Evolutionary conservation across 768 basidiomycete genomes (phyloP).

Genomic region (Chalciporus chontae): DNA sequence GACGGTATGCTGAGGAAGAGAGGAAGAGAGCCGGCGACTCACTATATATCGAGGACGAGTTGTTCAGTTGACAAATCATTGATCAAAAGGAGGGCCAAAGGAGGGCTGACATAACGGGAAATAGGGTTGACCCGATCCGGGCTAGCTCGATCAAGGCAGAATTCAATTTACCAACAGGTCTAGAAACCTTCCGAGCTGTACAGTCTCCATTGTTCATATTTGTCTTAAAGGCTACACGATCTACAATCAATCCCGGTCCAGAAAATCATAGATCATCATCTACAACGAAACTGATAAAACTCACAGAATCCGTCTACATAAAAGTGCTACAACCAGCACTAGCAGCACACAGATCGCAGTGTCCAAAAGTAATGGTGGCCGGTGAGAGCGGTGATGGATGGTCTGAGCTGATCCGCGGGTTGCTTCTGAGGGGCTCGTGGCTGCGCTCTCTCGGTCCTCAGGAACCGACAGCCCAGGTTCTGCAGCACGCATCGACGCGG

Average conservation of each 20-base stretch:
- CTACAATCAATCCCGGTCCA: constrained; percentile 13
- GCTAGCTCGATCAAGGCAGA: constrained; percentile 15
- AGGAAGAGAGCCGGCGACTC: neutral
- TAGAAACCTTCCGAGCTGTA: constrained; percentile 17
- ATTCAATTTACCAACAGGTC: constrained; percentile 21
- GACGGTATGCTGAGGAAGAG: constrained; percentile 9
- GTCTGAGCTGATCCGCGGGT: constrained; percentile 16
- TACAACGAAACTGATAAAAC: constrained; percentile 14
- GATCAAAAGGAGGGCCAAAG: no score
- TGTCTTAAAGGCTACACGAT: constrained; percentile 16
- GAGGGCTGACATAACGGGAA: constrained; percentile 25
- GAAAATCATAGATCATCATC: constrained; percentile 20
- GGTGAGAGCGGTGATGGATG: constrained; percentile 20
- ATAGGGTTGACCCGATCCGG: constrained; percentile 13
- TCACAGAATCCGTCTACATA: constrained; percentile 57
- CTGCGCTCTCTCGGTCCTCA: constrained; percentile 10
- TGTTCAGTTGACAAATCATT: constrained; percentile 24
- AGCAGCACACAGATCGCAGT: constrained; percentile 71
- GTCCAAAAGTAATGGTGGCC: constrained; percentile 66
- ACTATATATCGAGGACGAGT: constrained; percentile 18
- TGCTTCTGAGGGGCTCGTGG: constrained; percentile 9
- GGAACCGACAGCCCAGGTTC: constrained; percentile 8
- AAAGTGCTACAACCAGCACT: constrained; percentile 62
- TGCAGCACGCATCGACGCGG: constrained; percentile 14
- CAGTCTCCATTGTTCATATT: constrained; percentile 7